Base-by-base conservation (phyloP, 208 protist genomes). In the Trypanosoma grayi region DNA sequence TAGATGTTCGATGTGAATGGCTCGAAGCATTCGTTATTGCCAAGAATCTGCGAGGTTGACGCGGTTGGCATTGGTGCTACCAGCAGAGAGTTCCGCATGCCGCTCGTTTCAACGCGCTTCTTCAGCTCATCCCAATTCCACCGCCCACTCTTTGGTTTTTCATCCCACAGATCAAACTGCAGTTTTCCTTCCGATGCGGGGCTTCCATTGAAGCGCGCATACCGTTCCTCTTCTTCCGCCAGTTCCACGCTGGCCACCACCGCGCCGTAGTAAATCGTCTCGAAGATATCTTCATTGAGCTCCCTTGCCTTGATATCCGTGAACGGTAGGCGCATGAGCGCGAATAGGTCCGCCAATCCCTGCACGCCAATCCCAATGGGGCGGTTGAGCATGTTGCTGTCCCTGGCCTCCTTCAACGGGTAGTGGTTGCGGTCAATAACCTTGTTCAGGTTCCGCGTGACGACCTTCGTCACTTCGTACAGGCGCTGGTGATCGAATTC, bases 11-110 rank as follows among this genome's bases (percentile, higher is more conserved):
- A 97, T 6, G 98, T 99, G 86, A 99, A 99, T 34, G 98, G 98
- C 80, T 99, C 98, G 70, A 99, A 98, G 82, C 97, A 99, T 88
- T 99, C 98, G 77, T 99, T 99, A 85, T 99, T 99, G 60, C 98
- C 98, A 27, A 99, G 86, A 64, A 99, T 99, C 85, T 99, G 98
- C 40, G 93, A 97, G 14, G 98, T 99, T 24, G 95, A 98, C 11
- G 98, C 98, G n/a, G 98, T 99, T n/a, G 98, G 98, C 98, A 99
- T 99, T 33, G 98, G 98, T 13, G 98, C 98, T 1, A 99, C 60
- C 8, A 99, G 83, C 8, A 99, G 89, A 18, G 89, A 98, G 87
- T 99, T 99, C 64, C 98, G 87, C 48, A 99, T 61, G 57, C 98
- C 98, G 60, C 91, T 72, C 52, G 77, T 24, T 30, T 75, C 56